Evolutionary conservation across 768 basidiomycete genomes (phyloP).

Genomic region (Naematelia aurantialba): DNA sequence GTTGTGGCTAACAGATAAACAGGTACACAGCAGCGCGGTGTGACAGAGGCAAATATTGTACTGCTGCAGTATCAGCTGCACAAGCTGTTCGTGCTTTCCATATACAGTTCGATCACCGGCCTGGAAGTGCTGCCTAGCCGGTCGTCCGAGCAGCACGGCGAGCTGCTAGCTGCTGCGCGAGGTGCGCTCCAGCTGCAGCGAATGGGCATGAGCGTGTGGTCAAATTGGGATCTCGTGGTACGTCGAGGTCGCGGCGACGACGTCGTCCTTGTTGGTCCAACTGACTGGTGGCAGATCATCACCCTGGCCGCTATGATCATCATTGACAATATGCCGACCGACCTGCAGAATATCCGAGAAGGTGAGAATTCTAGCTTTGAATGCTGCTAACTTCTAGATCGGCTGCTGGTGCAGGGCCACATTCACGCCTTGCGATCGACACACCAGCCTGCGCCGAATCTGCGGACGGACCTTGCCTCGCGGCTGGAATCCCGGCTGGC

Average conservation of each 20-base stretch:
- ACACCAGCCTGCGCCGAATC: too few species aligned
- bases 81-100: too few species aligned
- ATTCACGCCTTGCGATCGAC: constrained; percentile 12
- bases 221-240: constrained; percentile 13
- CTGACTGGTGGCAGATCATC: constrained; percentile 1
- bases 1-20: too few species aligned
- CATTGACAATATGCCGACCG: background rate
- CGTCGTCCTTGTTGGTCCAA: too few species aligned
- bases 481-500: too few species aligned
- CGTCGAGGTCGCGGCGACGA: too few species aligned
- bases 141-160: background rate
- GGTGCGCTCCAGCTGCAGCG: constrained; percentile 11
- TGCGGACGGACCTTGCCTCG: too few species aligned
- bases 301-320: constrained; percentile 8
- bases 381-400: background rate
- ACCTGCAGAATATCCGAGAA: background rate
- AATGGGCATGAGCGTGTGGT: constrained; percentile 11
- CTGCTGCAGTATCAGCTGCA: too few species aligned
- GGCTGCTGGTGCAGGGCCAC: constrained; percentile 10
- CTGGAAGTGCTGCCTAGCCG: background rate
- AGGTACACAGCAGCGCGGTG: too few species aligned
- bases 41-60: too few species aligned
- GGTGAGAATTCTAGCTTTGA: background rate
- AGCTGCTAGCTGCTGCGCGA: constrained; percentile 5
- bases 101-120: too few species aligned